A percentile compares a stretch with the other conserved stretches of the same genome.
These are phyloP conservation scores for Tolypocladium cylindrosporum DNA, from an alignment of 2,329 filamentous ascomycete species.

Conservation along the genomic window DNA sequence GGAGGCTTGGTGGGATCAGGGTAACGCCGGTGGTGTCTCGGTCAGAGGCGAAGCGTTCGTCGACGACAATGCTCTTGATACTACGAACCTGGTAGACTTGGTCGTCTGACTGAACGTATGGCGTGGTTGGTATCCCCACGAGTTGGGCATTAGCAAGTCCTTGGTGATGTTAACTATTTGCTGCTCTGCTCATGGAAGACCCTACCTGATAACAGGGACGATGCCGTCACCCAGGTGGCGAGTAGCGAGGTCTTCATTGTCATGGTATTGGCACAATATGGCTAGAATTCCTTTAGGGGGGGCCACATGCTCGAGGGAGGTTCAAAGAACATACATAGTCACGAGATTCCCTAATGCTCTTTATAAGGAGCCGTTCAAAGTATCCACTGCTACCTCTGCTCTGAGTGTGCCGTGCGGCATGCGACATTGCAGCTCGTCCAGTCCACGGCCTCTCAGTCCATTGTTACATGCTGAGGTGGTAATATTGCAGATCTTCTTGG, in stretches of 20 bases:
- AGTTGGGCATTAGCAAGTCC: background rate
- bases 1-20: slow-evolving; percentile 39
- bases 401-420: background rate
- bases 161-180: background rate
- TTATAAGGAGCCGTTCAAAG: background rate
- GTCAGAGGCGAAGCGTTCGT: slow-evolving; percentile 26
- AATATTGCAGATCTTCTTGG: background rate
- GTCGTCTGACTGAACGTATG: slow-evolving; percentile 10
- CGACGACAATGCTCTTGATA: slow-evolving; percentile 30
- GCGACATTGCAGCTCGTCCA: background rate
- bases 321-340: background rate
- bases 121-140: slow-evolving; percentile 22
- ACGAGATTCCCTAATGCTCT: background rate
- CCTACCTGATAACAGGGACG: background rate
- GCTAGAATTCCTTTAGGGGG: no score
- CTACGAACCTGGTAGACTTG: slow-evolving; percentile 16
- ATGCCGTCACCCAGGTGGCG: background rate
- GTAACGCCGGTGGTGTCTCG: slow-evolving; percentile 36
- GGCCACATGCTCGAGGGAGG: background rate
- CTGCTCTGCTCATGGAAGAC: background rate
- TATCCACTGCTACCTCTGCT: background rate
- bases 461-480: background rate
- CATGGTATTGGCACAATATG: background rate
- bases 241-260: background rate
- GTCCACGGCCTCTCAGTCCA: background rate